Evolutionary conservation across 1,284 basidiomycete species (phyloP), one percentile per base, ranked within the genome.

Genomic region (Sphaerobolus stellatus): DNA sequence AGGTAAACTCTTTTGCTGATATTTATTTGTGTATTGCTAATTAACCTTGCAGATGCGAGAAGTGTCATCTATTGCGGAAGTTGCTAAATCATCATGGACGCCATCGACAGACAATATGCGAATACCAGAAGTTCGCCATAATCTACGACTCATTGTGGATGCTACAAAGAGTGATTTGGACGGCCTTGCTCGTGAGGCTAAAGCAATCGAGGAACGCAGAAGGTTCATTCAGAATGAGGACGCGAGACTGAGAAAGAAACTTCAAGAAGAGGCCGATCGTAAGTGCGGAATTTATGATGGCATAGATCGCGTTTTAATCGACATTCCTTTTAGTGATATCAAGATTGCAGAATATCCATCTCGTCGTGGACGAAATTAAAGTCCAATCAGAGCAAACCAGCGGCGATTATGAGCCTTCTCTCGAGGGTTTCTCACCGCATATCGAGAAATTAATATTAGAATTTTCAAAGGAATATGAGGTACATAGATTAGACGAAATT

Each of bases 61-160:
- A 69, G 83, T 96, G 5, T 80, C 88, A 3, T 94, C 91, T 1
- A 69, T 95, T 24, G 83, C 92, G 1, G 88, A 92, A 29, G 75
- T 94, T 24, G 87, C 88, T 1, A 69, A 85, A 30, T 87, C 88
- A 30, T 80, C 84, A 6, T 94, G 94, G 92, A 86, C 87, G 13
- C 92, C 92, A 1, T 86, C 90, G 0, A 83, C 83, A 13, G 94
- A 98, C 62, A 79, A 85, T 1, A 91, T 86, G 43, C 86, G 90
- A 57, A 83, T 99, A 59, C 95, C 96, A 0, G 97, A 99, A 76
- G 84, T 99, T 18, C 84, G 94, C 31, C 95, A 99, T 68, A 99
- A 99, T 68, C 72, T 99, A 25, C 83, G 88, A 5, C 80, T 98
- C 41, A 92, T 99, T 43, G 80, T 85, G 2, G 90, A 94, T 45